Evolutionary conservation across 2,329 filamentous ascomycete genomes (phyloP), one percentile per base, ranked within the genome.

Genomic region (Massarina eburnea): DNA sequence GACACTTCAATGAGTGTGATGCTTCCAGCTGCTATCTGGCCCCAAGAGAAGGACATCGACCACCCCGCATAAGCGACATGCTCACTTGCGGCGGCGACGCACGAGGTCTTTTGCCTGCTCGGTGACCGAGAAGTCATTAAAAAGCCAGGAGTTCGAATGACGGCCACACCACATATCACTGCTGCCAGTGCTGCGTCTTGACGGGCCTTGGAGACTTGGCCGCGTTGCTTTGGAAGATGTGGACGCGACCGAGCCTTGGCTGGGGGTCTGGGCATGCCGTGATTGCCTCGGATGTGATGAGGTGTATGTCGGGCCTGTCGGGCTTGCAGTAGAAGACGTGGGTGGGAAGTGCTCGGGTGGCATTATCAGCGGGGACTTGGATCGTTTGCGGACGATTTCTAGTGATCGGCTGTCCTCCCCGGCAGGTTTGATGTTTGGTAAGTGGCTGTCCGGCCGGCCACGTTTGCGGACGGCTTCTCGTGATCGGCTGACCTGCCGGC

Each of bases 121-220:
- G n/a, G 63, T 67, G 8, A 70, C 63, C 14, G 66, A 70, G 46
- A 66, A 70, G 32, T 62, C 66, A 33, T 62, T 62, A 45, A 71
- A 71, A 4, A 71, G 54, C 68, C 68, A 71, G 8, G 64, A 62
- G 43, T 71, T 71, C 19, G 67, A 67, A 48, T 71, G 68, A 7
- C 68, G 60, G 41, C 66, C 66, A 8, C 58, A 54, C 67, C 67
- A 70, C 45, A 61, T 58, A 45, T 70, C 63, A 48, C 66, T 70
- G 37, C 59, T 59, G 38, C 51, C 54, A 4, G 64, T 66, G 49
- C 60, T 61, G 21, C 58, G 49, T 39, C 68, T 52, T 10, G 54
- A 47, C 4, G 55, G 35, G 10, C 48, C 45, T n/a, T 62, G 57
- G 9, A 64, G 43, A 40, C 55, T 59, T 4, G 64, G 60, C 43